Conservation (phyloP, 768 basidiomycete genomes). For the Coprinopsis marcescibilis region DNA sequence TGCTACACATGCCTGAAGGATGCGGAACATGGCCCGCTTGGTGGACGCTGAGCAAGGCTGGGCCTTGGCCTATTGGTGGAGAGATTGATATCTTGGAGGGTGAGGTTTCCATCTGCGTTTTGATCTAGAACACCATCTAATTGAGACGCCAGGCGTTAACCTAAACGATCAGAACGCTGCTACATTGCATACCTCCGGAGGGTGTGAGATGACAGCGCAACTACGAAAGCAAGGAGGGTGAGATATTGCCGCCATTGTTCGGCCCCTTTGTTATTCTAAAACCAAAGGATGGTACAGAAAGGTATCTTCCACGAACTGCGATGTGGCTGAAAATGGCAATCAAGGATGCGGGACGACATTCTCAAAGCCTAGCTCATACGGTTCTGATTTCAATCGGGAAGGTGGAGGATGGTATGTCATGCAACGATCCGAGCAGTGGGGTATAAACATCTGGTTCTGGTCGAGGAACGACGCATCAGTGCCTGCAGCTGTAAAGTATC, state of each 20-base stretch:
- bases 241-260: conserved; percentile 10
- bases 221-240: conserved; percentile 43
- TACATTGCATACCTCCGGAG: conserved; percentile 48
- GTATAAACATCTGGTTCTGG: conserved; percentile 63
- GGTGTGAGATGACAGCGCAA: conserved; percentile 41
- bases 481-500: conserved; percentile 34
- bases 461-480: conserved; percentile 37
- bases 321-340: conserved; percentile 46
- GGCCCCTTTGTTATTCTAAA: conserved; percentile 1
- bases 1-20: conserved; percentile 57
- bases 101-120: conserved; percentile 11
- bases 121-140: conserved; percentile 4
- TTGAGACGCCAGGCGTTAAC: conserved; percentile 41
- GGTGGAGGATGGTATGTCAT: conserved; percentile 62
- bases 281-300: conserved; percentile 22
- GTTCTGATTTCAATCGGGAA: conserved; percentile 39
- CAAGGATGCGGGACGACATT: conserved; percentile 55
- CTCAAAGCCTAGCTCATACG: conserved; percentile 35
- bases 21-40: conserved; percentile 61
- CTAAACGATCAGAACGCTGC: conserved; percentile 37
- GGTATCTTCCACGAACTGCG: conserved; percentile 40
- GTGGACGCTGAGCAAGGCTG: conserved; percentile 46
- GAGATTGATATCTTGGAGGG: conserved; percentile 62
- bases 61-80: conserved; percentile 58
- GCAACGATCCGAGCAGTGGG: conserved; percentile 31